A percentile compares a stretch with the other conserved stretches of the same genome.
These are phyloP conservation scores for Apiospora marii DNA, from an alignment of 2,329 filamentous ascomycete species.

Conservation along the genomic window DNA sequence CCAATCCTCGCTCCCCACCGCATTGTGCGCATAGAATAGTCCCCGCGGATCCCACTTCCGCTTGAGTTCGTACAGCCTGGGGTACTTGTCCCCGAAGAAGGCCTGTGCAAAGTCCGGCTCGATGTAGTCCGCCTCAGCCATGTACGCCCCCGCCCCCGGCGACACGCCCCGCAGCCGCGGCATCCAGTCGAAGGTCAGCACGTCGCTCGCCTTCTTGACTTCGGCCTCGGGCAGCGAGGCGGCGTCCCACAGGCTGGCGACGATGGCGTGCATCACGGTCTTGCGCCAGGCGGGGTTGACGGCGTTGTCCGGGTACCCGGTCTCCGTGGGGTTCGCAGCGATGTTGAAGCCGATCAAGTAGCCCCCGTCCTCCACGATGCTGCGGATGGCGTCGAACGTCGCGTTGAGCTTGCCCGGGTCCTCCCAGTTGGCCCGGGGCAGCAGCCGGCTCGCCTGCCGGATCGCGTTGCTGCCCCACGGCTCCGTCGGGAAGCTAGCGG, in stretches of 20 bases:
- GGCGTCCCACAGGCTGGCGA: conserved; percentile 38
- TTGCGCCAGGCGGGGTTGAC: conserved; percentile 47
- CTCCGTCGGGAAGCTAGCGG: conserved; percentile 40
- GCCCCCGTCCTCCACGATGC: conserved; percentile 41
- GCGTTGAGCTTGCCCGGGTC: conserved; percentile 40
- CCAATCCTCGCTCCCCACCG: conserved; percentile 52
- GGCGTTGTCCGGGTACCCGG: conserved; percentile 41
- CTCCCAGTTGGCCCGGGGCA: conserved; percentile 36
- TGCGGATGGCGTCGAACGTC: conserved; percentile 35
- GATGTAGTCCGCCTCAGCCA: conserved; percentile 50
- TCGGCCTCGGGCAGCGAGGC: conserved; percentile 34
- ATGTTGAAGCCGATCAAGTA: conserved; percentile 41
- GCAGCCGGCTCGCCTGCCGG: conserved; percentile 46
- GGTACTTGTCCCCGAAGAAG: conserved; percentile 47
- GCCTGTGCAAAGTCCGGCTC: conserved; percentile 40
- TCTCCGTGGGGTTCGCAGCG: conserved; percentile 34
- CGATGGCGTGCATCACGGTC: conserved; percentile 27
- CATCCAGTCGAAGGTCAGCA: conserved; percentile 37
- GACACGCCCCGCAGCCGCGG: conserved; percentile 34
- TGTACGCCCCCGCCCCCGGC: conserved; percentile 40
- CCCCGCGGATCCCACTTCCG: conserved; percentile 47
- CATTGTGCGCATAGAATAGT: conserved; percentile 48
- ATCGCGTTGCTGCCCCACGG: conserved; percentile 36
- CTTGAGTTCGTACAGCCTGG: conserved; percentile 47
- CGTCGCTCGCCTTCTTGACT: conserved; percentile 36